phyloP scores from a whole-genome alignment of 2,329 filamentous ascomycete genomes.

The Neodidymelliopsis sp. region DNA sequence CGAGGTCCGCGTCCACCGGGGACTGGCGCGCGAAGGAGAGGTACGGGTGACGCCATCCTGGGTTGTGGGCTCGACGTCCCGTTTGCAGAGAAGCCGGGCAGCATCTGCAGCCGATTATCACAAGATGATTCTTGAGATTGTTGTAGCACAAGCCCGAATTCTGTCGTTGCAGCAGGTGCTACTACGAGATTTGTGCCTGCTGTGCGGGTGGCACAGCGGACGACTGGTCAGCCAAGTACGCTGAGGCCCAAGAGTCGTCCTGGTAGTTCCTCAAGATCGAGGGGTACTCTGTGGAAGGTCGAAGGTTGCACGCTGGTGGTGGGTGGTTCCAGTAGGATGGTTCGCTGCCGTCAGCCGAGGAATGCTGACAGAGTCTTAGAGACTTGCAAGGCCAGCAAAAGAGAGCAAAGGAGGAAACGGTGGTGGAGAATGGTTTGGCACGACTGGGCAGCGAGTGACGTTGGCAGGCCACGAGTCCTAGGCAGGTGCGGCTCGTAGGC shows the following conservation, averaged over 20 bases:
- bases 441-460: conserved; percentile 35
- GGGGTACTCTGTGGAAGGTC: conserved; percentile 23
- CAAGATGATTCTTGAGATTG: background rate
- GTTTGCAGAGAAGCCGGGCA: conserved; percentile 32
- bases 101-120: conserved; percentile 31
- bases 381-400: conserved; percentile 16
- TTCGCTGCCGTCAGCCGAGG: conserved; percentile 42
- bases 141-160: background rate
- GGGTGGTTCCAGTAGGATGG: conserved; percentile 38
- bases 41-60: conserved; percentile 78
- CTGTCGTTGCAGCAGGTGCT: conserved; percentile 8
- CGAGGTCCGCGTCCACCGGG: conserved; percentile 70
- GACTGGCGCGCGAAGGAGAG: conserved; percentile 83
- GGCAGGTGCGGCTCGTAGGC: conserved; percentile 35
- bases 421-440: conserved; percentile 18
- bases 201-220: conserved; percentile 18
- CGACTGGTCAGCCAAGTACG: conserved; percentile 11
- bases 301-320: conserved; percentile 33
- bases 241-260: conserved; percentile 9
- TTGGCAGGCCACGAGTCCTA: conserved; percentile 35
- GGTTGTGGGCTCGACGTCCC: conserved; percentile 32
- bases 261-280: conserved; percentile 20
- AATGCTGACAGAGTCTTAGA: conserved; percentile 36
- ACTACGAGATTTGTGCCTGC: conserved; percentile 3
- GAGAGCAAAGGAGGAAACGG: conserved; percentile 4